phyloP scores from a whole-genome alignment of 176 grass and related monocot genomes.

The Pharus latifolius region DNA sequence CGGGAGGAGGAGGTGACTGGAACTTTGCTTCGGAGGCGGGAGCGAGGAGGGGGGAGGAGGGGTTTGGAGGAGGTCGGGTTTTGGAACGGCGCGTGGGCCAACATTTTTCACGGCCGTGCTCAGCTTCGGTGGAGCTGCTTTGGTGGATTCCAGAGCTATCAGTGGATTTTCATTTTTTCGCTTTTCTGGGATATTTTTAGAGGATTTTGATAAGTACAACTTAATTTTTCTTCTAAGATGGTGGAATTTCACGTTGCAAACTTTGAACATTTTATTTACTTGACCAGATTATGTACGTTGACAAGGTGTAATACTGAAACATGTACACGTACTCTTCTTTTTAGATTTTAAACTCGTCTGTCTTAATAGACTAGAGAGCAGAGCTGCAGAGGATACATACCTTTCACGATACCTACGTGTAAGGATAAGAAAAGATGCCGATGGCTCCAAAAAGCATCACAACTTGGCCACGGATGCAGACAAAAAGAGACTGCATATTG shows the following conservation, averaged over 20 bases:
- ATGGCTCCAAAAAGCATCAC: too few species aligned
- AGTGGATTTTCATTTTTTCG: too few species aligned
- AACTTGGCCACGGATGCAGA: too few species aligned
- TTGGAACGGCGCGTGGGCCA: background rate
- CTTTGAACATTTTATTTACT: background rate
- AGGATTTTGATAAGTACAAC: too few species aligned
- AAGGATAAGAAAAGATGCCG: constrained; percentile 13
- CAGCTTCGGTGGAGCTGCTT: background rate
- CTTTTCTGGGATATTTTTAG: too few species aligned
- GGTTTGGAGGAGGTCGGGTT: constrained; percentile 27
- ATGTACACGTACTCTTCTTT: too few species aligned
- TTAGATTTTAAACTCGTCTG: too few species aligned
- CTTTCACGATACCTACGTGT: background rate
- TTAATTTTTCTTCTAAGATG: background rate
- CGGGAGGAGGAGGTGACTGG: background rate
- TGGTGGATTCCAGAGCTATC: background rate
- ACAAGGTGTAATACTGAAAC: background rate
- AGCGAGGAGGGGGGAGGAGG: constrained; percentile 1
- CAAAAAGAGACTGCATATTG: too few species aligned
- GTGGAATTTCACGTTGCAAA: background rate
- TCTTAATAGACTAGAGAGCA: background rate
- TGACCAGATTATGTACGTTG: background rate
- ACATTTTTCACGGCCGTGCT: constrained; percentile 1
- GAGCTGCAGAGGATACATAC: too few species aligned
- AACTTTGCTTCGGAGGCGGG: constrained; percentile 7